Evolutionary conservation across 352 stramenopile genomes (phyloP), one percentile per base, ranked within the genome.

Genomic region (Globisporangium uncinulatum): DNA sequence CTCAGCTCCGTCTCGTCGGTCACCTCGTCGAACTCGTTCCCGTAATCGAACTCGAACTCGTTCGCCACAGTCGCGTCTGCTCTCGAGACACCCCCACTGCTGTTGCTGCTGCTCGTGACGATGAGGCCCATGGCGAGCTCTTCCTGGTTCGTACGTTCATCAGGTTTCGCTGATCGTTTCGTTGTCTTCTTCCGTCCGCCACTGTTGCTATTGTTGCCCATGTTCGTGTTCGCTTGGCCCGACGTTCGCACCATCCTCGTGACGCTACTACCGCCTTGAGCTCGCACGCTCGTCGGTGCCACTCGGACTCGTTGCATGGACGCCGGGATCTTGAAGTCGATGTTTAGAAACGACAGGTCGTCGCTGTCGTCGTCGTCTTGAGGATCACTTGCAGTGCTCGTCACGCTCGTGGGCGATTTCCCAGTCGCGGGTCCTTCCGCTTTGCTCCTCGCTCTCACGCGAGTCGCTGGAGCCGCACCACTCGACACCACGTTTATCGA

Each of bases 21-120:
- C 20, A 92, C 60, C 11, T 94, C 84, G 39, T 94, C 84, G 62
- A 94, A 92, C n/a, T 90, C 76, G 47, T 87, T 67, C 17, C 81
- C 82, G 58, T 88, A 87, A 65, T 82, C 80, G 55, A 83, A 79
- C 52, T 79, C 68, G 42, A 71, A 63, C 41, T 76, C 71, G 20
- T 78, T 66, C 17, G 73, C 64, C 29, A 67, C 59, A 32, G 68
- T 58, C 0, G 42, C 0, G 67, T 50, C 17, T 71, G 56, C 13
- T 39, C 34, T 39, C 10, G 10, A 39, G 34, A 13, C 34, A 13
- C 34, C 34, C 6, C 34, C 34, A 32, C 32, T 51, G n/a, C 14
- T 14, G 32, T 45, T 32, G 20, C 42, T 36, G 34, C 47, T n/a
- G 44, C 46, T 24, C 41, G 3, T 45, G 15, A 8, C 47, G n/a